A percentile compares a stretch with the other conserved stretches of the same genome.
Evolutionary conservation across 169 alveolate genomes (phyloP).

Genomic region (Plasmodium vivax): DNA sequence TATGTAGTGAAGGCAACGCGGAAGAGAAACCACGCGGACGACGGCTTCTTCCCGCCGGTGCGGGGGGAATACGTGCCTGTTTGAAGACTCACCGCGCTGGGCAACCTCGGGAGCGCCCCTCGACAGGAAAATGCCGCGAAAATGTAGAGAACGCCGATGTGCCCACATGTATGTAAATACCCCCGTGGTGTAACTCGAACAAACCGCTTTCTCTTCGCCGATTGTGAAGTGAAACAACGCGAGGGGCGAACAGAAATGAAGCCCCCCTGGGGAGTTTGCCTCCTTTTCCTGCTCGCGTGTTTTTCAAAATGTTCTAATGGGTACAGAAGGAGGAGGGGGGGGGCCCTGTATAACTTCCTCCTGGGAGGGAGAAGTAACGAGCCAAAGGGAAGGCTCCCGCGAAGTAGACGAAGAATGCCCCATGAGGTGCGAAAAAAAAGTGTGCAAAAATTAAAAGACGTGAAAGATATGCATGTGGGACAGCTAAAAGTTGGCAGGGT

Average conservation of each 20-base stretch:
- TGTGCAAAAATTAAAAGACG: slow-evolving; percentile 17
- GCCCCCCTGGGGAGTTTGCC: neutral
- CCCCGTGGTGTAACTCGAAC: neutral
- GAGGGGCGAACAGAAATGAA: neutral
- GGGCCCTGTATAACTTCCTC: neutral
- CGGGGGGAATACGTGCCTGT: neutral
- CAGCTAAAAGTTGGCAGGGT: slow-evolving; percentile 59
- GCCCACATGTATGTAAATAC: neutral
- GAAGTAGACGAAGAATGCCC: neutral
- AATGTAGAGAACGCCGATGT: neutral
- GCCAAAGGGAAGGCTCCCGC: neutral
- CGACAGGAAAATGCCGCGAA: neutral
- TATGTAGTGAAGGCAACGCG: neutral
- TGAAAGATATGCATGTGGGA: slow-evolving; percentile 32
- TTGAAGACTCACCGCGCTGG: neutral
- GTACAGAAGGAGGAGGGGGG: neutral
- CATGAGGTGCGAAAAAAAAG: neutral
- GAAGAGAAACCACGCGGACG: neutral
- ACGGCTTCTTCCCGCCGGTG: neutral
- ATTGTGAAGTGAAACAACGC: neutral
- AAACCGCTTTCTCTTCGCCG: neutral
- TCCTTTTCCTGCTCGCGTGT: neutral
- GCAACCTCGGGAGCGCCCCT: neutral
- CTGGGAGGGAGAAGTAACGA: neutral
- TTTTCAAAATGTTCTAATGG: neutral